Percentiles rank a stretch among this genome's conserved stretches.
Evolutionary conservation across 176 grass and related monocot species (phyloP).

Genomic region (Lolium multiflorum): DNA sequence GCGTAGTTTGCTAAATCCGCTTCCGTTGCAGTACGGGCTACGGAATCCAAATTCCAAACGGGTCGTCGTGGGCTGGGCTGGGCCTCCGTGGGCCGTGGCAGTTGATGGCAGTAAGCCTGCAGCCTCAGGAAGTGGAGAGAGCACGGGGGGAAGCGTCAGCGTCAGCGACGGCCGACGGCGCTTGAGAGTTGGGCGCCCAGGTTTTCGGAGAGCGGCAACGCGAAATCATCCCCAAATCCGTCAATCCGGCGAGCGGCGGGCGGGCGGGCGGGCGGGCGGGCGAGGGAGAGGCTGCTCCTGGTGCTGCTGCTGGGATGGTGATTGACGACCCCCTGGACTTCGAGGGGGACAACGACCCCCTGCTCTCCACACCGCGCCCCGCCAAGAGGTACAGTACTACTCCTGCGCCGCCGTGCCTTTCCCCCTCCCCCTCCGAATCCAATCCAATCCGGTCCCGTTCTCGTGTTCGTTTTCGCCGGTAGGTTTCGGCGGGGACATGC

Average conservation of each 20-base stretch:
- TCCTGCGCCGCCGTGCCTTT: background rate
- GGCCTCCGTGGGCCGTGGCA: too few relatives aligned
- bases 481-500: background rate
- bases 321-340: conserved; percentile 82
- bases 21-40: background rate
- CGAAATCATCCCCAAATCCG: background rate
- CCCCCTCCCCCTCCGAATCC: background rate
- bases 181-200: background rate
- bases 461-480: too few relatives aligned
- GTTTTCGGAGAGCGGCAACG: background rate
- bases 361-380: conserved; percentile 43
- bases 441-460: background rate
- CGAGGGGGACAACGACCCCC: conserved; percentile 75
- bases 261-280: background rate
- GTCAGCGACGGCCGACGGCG: background rate
- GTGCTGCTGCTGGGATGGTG: conserved; percentile 13
- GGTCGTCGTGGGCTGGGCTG: conserved; percentile 3
- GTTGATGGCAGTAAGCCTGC: background rate
- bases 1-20: background rate
- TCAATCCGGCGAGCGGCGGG: background rate
- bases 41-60: background rate
- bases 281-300: background rate
- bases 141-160: background rate
- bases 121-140: background rate
- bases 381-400: conserved; percentile 75